phyloP scores from a whole-genome alignment of 257 asterid genomes.

The Petrea volubilis region DNA sequence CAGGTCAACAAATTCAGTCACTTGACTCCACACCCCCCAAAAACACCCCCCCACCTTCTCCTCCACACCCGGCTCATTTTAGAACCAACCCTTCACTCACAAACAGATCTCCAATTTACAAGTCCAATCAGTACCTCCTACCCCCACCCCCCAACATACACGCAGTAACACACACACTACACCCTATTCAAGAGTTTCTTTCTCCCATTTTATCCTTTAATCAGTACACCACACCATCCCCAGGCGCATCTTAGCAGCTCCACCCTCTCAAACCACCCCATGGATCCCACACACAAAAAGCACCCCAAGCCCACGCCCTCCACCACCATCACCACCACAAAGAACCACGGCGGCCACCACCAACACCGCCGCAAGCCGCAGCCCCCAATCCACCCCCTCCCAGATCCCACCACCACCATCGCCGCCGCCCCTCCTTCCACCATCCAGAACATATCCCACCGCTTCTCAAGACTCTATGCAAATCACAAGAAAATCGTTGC shows the following conservation, averaged over 20 bases:
- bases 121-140: constrained; percentile 15
- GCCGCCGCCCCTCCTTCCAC: constrained; percentile 47
- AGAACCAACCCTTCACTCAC: constrained; percentile 23
- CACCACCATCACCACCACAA: constrained; percentile 34
- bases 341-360: constrained; percentile 42
- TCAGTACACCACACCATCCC: constrained; percentile 32
- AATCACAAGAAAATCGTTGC: constrained; percentile 50
- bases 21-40: no score
- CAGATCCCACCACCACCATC: no score
- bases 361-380: constrained; percentile 29
- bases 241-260: constrained; percentile 50
- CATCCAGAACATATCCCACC: constrained; percentile 66
- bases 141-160: background rate
- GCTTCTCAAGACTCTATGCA: constrained; percentile 66
- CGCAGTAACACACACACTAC: no score
- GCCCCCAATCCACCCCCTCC: constrained; percentile 42
- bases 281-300: constrained; percentile 64
- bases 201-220: constrained; percentile 16
- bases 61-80: constrained; percentile 51
- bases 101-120: constrained; percentile 41
- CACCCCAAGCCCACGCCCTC: constrained; percentile 40
- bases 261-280: constrained; percentile 31
- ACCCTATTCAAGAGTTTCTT: constrained; percentile 21
- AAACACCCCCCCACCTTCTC: constrained; percentile 14
- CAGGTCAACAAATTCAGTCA: constrained; percentile 26